A percentile compares a stretch with the other conserved stretches of the same genome.
Evolutionary conservation across 352 stramenopile species (phyloP).

Genomic region (Phytophthora uliginosa): DNA sequence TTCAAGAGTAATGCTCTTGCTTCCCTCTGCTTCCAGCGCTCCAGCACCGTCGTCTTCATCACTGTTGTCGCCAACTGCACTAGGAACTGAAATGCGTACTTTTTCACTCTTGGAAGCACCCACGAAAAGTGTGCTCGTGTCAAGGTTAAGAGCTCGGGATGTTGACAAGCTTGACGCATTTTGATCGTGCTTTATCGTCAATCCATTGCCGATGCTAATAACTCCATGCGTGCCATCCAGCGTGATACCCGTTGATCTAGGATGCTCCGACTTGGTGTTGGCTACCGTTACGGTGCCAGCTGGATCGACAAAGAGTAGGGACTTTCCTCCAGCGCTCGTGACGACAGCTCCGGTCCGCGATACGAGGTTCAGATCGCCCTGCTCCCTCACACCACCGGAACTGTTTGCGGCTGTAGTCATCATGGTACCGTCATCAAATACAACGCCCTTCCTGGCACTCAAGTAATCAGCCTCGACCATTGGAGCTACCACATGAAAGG

Average conservation of each 20-base stretch:
- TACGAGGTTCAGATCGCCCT: constrained; percentile 81
- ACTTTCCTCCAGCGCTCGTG: constrained; percentile 69
- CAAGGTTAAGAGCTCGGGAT: constrained; percentile 50
- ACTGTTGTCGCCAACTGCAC: constrained; percentile 3
- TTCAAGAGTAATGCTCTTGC: constrained; percentile 49
- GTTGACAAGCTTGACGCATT: constrained; percentile 62
- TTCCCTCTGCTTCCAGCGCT: constrained; percentile 25
- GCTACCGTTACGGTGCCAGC: constrained; percentile 60
- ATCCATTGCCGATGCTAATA: constrained; percentile 49
- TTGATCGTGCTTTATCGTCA: constrained; percentile 54
- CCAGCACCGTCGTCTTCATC: constrained; percentile 21
- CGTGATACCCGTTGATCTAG: constrained; percentile 53
- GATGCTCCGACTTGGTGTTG: constrained; percentile 57
- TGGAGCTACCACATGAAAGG: constrained; percentile 43
- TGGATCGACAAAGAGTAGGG: constrained; percentile 66
- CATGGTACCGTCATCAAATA: constrained; percentile 80
- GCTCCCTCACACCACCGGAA: constrained; percentile 79
- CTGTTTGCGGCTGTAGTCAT: constrained; percentile 87
- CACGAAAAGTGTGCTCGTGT: constrained; percentile 48
- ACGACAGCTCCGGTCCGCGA: constrained; percentile 73
- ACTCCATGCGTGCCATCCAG: constrained; percentile 50
- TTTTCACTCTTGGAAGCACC: constrained; percentile 28
- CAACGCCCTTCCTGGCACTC: constrained; percentile 63
- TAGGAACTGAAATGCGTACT: constrained; percentile 37
- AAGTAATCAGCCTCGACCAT: constrained; percentile 76